phyloP scores from a whole-genome alignment of 2,329 filamentous ascomycete genomes.

The Amesomyces nigricolor region DNA sequence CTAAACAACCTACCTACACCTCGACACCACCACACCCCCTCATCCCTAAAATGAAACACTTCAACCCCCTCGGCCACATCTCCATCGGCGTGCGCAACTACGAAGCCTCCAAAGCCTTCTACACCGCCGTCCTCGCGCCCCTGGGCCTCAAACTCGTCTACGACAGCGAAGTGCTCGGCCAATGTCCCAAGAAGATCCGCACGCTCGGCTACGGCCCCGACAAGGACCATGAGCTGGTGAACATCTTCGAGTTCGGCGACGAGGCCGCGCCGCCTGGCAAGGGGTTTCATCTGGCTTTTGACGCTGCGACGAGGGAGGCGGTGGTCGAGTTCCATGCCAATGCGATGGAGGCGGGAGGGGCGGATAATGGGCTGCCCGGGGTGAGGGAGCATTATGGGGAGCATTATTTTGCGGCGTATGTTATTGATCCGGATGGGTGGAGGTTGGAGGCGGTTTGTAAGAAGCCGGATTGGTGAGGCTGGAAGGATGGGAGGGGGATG shows the following conservation, averaged over 20 bases:
- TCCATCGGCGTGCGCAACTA: slow-evolving; percentile 24
- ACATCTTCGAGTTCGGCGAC: slow-evolving; percentile 29
- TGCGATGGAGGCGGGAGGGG: slow-evolving; percentile 28
- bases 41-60: slow-evolving; percentile 4
- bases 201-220: slow-evolving; percentile 31
- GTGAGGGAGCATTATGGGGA: slow-evolving; percentile 30
- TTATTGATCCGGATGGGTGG: slow-evolving; percentile 32
- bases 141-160: slow-evolving; percentile 30
- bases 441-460: slow-evolving; percentile 32
- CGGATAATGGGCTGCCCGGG: slow-evolving; percentile 29
- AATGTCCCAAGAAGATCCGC: slow-evolving; percentile 12
- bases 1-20: background rate
- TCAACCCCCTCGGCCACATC: slow-evolving; percentile 24
- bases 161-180: slow-evolving; percentile 24
- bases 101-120: slow-evolving; percentile 29
- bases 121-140: slow-evolving; percentile 27
- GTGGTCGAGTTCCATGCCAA: slow-evolving; percentile 30
- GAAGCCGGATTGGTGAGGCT: background rate
- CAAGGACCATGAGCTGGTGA: slow-evolving; percentile 27
- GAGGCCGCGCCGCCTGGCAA: slow-evolving; percentile 25
- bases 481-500: background rate
- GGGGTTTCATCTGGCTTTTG: slow-evolving; percentile 33
- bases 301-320: slow-evolving; percentile 28
- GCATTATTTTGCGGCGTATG: slow-evolving; percentile 33
- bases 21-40: background rate